These are phyloP conservation scores for Aureobasidium pullulans DNA, from an alignment of 2,329 filamentous ascomycete genomes.

Conservation along the genomic window DNA sequence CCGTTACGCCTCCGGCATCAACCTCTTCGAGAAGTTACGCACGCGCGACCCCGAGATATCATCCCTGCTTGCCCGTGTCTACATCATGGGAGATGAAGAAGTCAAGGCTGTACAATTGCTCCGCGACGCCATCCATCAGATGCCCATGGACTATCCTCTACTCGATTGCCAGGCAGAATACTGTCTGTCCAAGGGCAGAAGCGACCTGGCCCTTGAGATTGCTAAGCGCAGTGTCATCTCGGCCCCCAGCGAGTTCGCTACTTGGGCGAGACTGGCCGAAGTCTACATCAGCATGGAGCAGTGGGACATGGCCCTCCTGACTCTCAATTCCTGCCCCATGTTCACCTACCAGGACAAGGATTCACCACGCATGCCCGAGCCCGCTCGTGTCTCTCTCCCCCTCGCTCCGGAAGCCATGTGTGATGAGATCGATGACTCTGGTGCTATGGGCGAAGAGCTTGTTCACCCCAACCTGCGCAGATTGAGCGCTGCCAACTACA, in stretches of 20 bases:
- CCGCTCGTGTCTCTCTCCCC: slow-evolving; percentile 78
- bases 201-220: slow-evolving; percentile 82
- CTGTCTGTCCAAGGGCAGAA: slow-evolving; percentile 76
- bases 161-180: slow-evolving; percentile 92
- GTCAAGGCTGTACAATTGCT: slow-evolving; percentile 88
- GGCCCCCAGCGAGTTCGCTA: slow-evolving; percentile 92
- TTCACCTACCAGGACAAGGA: slow-evolving; percentile 99
- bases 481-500: slow-evolving; percentile 80
- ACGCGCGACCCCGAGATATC: slow-evolving; percentile 89
- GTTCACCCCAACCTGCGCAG: slow-evolving; percentile 82
- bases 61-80: slow-evolving; percentile 80
- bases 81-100: slow-evolving; percentile 93
- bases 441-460: slow-evolving; percentile 69
- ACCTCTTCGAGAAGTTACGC: slow-evolving; percentile 92
- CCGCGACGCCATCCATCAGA: slow-evolving; percentile 79
- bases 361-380: slow-evolving; percentile 87
- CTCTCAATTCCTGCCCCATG: slow-evolving; percentile 97
- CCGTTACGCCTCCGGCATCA: slow-evolving; percentile 89
- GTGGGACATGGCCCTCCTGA: slow-evolving; percentile 92
- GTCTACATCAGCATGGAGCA: slow-evolving; percentile 91
- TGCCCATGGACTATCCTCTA: slow-evolving; percentile 96
- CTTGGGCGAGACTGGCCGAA: slow-evolving; percentile 88
- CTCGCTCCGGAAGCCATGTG: slow-evolving; percentile 81
- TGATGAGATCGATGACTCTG: slow-evolving; percentile 93
- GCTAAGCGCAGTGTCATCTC: slow-evolving; percentile 92